Evolutionary conservation across 129 eudicot genomes (phyloP), one percentile per base, ranked within the genome.

Genomic region (Logfia minima): DNA sequence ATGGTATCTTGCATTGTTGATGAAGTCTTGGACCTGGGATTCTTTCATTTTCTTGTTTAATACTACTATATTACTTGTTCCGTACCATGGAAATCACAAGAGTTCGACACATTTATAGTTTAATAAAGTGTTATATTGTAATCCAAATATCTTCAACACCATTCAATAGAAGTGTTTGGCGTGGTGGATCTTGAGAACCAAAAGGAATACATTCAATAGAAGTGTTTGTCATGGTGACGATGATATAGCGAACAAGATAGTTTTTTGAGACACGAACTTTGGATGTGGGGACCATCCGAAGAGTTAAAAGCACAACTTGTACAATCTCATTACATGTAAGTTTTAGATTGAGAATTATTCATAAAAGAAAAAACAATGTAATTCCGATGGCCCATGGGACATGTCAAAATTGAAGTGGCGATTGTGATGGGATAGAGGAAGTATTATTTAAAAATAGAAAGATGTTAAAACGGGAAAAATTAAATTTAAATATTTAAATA

Each of bases 401-500:
- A 19, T 58, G 63, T 58, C 63, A 28, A 28, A 31, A 32, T 31
- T 66, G 18, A 66, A 66, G 70, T 32, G 18, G 45, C 70, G 10
- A 66, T 18, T 66, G 70, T 66, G 70, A 66, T 66, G 48, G 70
- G 70, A 66, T 66, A 16, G 70, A 16, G 23, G 39, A 18, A 28
- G 45, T 65, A 65, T 65, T 65, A 31, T 28, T 65, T 32, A 31
- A 64, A 32, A 28, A 65, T 65, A 35, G 45, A 28, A 66, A 66
- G 41, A 66, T 6, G 22, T 31, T 31, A 18, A 32, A 66, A 66
- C 24, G 67, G 18, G 18, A 1, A 24, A 62, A 24, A 62, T 48
- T 48, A 1, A 48, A 48, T 13, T 45, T 45, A 14, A 45, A 24
- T 24, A 48, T 45, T 9, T 9, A 10, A 45, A 31, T 66, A 66